These are phyloP conservation scores for Chaetoscypha palmicola DNA, from an alignment of 2,329 filamentous ascomycete species.

Conservation along the genomic window DNA sequence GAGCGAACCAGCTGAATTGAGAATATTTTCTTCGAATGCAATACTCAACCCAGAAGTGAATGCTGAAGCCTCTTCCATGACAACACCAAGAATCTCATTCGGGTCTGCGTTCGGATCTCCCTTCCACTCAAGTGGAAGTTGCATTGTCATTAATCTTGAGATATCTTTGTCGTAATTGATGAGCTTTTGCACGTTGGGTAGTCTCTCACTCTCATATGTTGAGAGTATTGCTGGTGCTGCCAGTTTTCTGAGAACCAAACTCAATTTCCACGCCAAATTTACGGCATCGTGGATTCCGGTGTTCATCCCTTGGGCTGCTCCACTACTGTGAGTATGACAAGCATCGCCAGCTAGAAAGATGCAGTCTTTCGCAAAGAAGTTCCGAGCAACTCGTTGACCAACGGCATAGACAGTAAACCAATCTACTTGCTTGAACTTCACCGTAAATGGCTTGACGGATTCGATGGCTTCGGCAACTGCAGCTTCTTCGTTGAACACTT, in stretches of 20 bases:
- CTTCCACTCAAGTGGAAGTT: constrained; percentile 34
- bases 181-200: constrained; percentile 34
- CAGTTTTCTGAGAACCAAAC: constrained; percentile 39
- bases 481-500: constrained; percentile 39
- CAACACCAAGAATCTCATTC: constrained; percentile 43
- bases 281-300: constrained; percentile 53
- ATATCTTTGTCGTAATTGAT: constrained; percentile 37
- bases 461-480: constrained; percentile 45
- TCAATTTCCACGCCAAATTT: constrained; percentile 56
- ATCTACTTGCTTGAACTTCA: constrained; percentile 36
- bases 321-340: constrained; percentile 54
- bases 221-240: constrained; percentile 39
- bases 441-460: constrained; percentile 36
- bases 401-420: constrained; percentile 56
- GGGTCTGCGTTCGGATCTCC: constrained; percentile 36
- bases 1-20: constrained; percentile 34
- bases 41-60: constrained; percentile 58
- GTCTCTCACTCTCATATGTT: constrained; percentile 48
- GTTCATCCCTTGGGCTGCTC: constrained; percentile 55
- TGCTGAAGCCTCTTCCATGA: constrained; percentile 51
- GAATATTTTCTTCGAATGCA: constrained; percentile 41
- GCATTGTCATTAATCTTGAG: constrained; percentile 35
- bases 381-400: constrained; percentile 51
- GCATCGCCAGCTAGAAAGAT: constrained; percentile 51
- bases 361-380: constrained; percentile 49